Evolutionary conservation across 169 alveolate species (phyloP).

Genomic region (Neospora caninum): DNA sequence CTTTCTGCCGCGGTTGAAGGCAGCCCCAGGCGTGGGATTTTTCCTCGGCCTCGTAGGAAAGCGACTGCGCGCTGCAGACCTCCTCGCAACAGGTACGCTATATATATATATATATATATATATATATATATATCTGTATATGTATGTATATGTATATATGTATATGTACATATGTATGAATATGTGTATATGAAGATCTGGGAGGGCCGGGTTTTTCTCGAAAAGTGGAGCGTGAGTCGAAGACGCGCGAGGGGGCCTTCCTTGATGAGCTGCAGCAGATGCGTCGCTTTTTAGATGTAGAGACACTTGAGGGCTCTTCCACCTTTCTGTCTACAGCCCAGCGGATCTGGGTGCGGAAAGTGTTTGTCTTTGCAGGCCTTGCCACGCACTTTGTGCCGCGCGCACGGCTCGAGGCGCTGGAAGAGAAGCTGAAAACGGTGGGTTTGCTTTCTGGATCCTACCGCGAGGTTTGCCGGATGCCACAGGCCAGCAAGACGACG

Average conservation of each 20-base stretch:
- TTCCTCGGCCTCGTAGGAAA: conserved; percentile 85
- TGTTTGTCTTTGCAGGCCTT: conserved; percentile 73
- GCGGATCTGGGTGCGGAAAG: neutral
- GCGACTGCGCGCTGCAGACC: conserved; percentile 80
- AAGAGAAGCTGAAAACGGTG: conserved; percentile 33
- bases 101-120: neutral
- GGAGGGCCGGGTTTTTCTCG: too few species aligned
- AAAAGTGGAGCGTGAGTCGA: too few species aligned
- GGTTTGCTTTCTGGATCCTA: conserved; percentile 25
- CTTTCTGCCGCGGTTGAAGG: conserved; percentile 80
- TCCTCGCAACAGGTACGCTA: conserved; percentile 58
- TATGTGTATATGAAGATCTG: neutral
- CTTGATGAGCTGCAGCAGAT: too few species aligned
- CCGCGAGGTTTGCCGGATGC: too few species aligned
- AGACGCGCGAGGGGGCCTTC: too few species aligned
- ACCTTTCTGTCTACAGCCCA: neutral
- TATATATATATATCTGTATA: neutral
- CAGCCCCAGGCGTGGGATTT: conserved; percentile 73
- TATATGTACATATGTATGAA: neutral
- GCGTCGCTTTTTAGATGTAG: too few species aligned
- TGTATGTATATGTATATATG: too few species aligned
- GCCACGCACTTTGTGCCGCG: conserved; percentile 83
- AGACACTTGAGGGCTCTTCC: too few species aligned
- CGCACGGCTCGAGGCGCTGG: neutral
- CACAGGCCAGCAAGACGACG: too few species aligned